Evolutionary conservation across 192 early-diverging fungal species (phyloP).

Genomic region (Spizellomyces sp.): DNA sequence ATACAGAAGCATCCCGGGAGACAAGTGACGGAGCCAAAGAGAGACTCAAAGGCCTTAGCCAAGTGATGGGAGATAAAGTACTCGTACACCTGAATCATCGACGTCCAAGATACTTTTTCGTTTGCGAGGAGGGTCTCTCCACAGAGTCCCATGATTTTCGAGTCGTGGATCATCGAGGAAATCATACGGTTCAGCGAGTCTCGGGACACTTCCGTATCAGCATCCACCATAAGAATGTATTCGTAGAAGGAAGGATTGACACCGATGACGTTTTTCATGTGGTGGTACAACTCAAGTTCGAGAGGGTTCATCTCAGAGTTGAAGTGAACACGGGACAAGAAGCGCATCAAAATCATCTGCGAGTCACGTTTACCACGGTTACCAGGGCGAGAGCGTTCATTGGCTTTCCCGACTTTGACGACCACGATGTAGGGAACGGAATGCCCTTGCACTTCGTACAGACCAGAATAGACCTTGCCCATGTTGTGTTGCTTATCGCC

Average conservation of each 20-base stretch:
- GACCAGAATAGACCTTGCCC: slow-evolving; percentile 94
- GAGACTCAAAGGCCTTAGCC: slow-evolving; percentile 96
- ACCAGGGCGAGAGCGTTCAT: slow-evolving; percentile 78
- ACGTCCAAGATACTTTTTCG: slow-evolving; percentile 88
- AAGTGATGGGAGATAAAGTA: slow-evolving; percentile 99
- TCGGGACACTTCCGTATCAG: slow-evolving; percentile 57
- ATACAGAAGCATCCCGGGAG: slow-evolving; percentile 98
- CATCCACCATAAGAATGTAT: slow-evolving; percentile 64
- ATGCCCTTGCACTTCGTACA: slow-evolving; percentile 87
- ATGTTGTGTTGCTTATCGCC: slow-evolving; percentile 91
- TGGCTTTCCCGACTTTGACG: slow-evolving; percentile 88
- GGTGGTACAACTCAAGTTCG: slow-evolving; percentile 80
- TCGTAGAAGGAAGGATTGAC: slow-evolving; percentile 81
- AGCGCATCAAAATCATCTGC: slow-evolving; percentile 83
- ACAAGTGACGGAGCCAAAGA: slow-evolving; percentile 99
- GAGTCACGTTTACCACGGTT: slow-evolving; percentile 84
- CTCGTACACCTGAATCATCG: slow-evolving; percentile 96
- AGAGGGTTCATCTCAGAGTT: slow-evolving; percentile 76
- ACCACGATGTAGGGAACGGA: slow-evolving; percentile 92
- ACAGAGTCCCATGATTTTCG: slow-evolving; percentile 73
- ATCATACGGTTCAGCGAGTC: slow-evolving; percentile 59
- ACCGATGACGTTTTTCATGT: slow-evolving; percentile 85
- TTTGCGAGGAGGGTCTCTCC: slow-evolving; percentile 92
- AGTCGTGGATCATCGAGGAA: slow-evolving; percentile 62
- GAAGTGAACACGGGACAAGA: slow-evolving; percentile 78